Base-by-base conservation (phyloP, 164 flowering plant species). In the Aristolochia contorta region DNA sequence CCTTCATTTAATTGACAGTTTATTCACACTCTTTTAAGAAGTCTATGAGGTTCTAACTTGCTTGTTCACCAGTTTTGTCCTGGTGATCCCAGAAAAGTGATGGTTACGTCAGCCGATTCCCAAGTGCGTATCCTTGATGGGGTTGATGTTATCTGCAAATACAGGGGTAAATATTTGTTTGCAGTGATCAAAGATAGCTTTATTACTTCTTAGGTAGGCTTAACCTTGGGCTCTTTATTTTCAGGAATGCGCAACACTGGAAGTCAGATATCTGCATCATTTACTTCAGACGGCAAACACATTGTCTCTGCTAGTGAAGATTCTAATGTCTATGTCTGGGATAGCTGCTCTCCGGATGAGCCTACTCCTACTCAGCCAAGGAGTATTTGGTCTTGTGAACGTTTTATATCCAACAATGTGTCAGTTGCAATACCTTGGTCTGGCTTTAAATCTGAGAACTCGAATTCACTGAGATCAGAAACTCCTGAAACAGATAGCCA, bases 31-130 rank as follows among this genome's bases (percentile, higher is more conserved):
- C 6, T 63, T 10, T 30, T 16, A 33, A 22, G 15, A 23, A 53
- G 14, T 53, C 30, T 53, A 1, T 23, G 27, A 25, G 25, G 4
- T 6, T 33, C 19, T 27, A 37, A 37, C 23, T 6, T n/a, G 25
- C 33, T 57, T 21, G 24, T 23, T 62, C 20, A 72, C 19, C 84
- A 90, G 97, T 87, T 82, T 67, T 78, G 70, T 25, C 90, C 94
- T 15, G 70, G 54, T 50, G 87, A 86, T 49, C 72, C 80, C 16
- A 74, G 70, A 66, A 79, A 79, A 77, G 73, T 91, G 3, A 69
- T 84, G 77, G 85, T 91, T 53, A 82, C 87, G 54, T 82, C 85
- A 67, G 93, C 91, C 58, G 97, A 91, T 75, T 79, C 93, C 30
- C 72, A 69, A 54, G 78, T 88, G 23, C 71, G 85, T 45, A 74